A percentile compares a stretch with the other conserved stretches of the same genome.
Evolutionary conservation across 2,329 filamentous ascomycete genomes (phyloP).

Genomic region (Apiospora pterosperma): DNA sequence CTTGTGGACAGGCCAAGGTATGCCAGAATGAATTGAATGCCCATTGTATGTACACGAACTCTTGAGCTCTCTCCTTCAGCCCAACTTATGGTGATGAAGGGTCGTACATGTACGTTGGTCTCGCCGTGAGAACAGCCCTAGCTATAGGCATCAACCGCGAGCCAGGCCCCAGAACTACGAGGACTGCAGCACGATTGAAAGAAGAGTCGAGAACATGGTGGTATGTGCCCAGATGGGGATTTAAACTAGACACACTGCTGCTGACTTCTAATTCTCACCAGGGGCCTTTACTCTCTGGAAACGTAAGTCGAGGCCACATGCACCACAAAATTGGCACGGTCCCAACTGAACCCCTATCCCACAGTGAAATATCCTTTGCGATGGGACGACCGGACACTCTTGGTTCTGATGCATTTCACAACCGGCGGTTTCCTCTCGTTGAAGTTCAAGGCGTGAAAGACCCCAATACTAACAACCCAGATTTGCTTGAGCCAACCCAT

Average conservation of each 20-base stretch:
- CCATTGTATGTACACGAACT: slow-evolving; percentile 31
- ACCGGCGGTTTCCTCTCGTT: slow-evolving; percentile 30
- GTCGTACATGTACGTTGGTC: slow-evolving; percentile 45
- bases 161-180: slow-evolving; percentile 25
- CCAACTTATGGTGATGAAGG: slow-evolving; percentile 12
- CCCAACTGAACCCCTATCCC: not conserved
- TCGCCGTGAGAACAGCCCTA: slow-evolving; percentile 43
- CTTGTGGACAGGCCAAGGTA: slow-evolving; percentile 36
- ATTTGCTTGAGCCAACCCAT: slow-evolving; percentile 18
- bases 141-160: slow-evolving; percentile 46
- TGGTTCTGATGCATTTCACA: slow-evolving; percentile 46
- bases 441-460: slow-evolving; percentile 4
- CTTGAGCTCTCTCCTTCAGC: not conserved
- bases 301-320: too few species aligned
- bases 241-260: too few species aligned
- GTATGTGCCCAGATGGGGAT: slow-evolving; percentile 30
- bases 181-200: slow-evolving; percentile 26
- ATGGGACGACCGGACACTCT: slow-evolving; percentile 45
- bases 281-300: slow-evolving; percentile 41
- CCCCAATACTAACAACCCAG: not conserved
- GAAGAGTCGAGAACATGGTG: slow-evolving; percentile 44
- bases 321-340: not conserved
- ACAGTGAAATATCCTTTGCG: slow-evolving; percentile 44
- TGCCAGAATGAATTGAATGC: slow-evolving; percentile 48
- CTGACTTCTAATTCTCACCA: slow-evolving; percentile 10